Base-by-base conservation (phyloP, 176 grass and related monocot species). In the Oryza longistaminata region DNA sequence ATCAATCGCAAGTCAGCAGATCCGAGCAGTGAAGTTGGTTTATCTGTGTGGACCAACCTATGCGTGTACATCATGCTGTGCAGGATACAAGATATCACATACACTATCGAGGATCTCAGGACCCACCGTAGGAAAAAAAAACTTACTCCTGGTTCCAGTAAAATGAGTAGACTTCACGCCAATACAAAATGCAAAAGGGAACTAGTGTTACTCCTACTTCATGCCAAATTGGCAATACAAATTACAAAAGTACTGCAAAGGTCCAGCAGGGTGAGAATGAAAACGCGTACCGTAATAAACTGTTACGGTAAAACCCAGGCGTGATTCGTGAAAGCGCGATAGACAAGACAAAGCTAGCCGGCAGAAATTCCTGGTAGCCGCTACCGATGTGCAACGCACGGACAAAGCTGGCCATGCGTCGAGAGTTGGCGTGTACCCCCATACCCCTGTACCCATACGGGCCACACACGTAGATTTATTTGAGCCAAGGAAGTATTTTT, bases 81-180 rank as follows among this genome's bases (percentile, higher is more conserved):
- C 2, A 16, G 73, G 19, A 6, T 26, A 16, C 25, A 17, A 64
- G 60, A 75, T 37, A 45, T 26, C 60, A 68, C 60, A 68, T 50
- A 43, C 6, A 71, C 11, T 0, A 58, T 55, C 53, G 71, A 55
- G 82, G 64, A 78, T 90, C 66, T 82, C 37, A 73, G 53, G 13
- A 66, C 83, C 44, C 0, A n/a, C 50, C 6, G 21, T 39, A 48
- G 31, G 14, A 61, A 58, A 19, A 15, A 11, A 12, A 48, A 12
- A 31, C 0, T 6, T 55, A 19, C 50, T 19, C 50, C 50, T 17
- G 2, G 3, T 50, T 14, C 4, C 46, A 3, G 46, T 48, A 48
- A 24, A 33, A 78, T 64, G 72, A 25, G 11, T 64, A 35, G 34
- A 37, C 35, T 37, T 37, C 35, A 37, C 5, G 35, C 35, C 35